Percentiles rank a stretch among this genome's conserved stretches.
Conservation (phyloP, 768 basidiomycete species). For the Boletus reticuloceps region DNA sequence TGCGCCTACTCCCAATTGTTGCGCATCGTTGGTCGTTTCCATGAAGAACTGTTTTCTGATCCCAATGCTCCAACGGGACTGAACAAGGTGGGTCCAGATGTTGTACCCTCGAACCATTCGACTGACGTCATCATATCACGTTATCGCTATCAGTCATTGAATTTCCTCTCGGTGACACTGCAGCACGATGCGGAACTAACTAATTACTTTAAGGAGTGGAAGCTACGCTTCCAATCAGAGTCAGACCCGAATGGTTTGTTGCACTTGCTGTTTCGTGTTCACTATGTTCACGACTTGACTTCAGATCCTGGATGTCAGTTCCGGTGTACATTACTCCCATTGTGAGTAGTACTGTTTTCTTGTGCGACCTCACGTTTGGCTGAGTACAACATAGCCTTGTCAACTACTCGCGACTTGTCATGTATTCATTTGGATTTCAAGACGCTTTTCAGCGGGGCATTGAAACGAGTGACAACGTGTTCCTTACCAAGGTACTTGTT, state of each 20-base stretch:
- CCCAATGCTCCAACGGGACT: slow-evolving; percentile 63
- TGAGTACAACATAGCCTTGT: slow-evolving; percentile 50
- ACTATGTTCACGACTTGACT: not conserved
- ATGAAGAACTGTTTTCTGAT: slow-evolving; percentile 75
- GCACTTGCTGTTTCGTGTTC: not conserved
- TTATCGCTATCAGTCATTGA: slow-evolving; percentile 48
- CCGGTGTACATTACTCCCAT: slow-evolving; percentile 67
- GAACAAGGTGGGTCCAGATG: slow-evolving; percentile 49
- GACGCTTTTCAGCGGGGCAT: slow-evolving; percentile 75
- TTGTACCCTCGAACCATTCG: not conserved
- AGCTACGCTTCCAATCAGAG: slow-evolving; percentile 52
- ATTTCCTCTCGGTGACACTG: slow-evolving; percentile 65
- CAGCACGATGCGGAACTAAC: slow-evolving; percentile 57
- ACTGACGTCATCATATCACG: slow-evolving; percentile 2
- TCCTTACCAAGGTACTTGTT: slow-evolving; percentile 57
- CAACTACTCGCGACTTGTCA: slow-evolving; percentile 75
- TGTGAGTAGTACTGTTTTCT: slow-evolving; percentile 48
- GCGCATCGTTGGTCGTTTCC: slow-evolving; percentile 69
- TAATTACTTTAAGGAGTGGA: slow-evolving; percentile 67
- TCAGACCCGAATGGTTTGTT: slow-evolving; percentile 55
- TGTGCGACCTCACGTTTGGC: slow-evolving; percentile 1
- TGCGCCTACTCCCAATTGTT: slow-evolving; percentile 71
- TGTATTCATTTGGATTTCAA: slow-evolving; percentile 87
- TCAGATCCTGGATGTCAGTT: slow-evolving; percentile 58
- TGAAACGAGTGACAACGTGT: slow-evolving; percentile 56